Base-by-base conservation (phyloP, 1,139 yeast genomes). In the Nadsonia starkeyi-henricii region DNA sequence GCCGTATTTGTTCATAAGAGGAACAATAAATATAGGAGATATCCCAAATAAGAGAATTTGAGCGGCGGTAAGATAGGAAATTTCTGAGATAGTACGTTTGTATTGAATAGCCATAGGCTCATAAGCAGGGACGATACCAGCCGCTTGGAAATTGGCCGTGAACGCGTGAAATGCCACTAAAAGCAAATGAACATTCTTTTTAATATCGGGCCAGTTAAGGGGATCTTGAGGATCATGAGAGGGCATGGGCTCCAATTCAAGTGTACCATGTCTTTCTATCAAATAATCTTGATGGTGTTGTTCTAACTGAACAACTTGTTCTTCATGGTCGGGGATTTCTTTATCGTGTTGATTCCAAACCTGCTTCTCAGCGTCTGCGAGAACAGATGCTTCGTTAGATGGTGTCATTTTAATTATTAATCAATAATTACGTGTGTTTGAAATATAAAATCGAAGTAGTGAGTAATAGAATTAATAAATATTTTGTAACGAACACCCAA, bases 61-160 rank as follows among this genome's bases (percentile, higher is more conserved):
- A 15, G 48, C 48, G 1, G 56, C 48, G 13, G 55, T 52, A 12
- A 53, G 44, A 47, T 55, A 55, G 12, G 56, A 50, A 37, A 51
- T 49, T 12, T 49, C 41, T 3, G 52, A 48, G 8, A 55, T 44
- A 20, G 55, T 26, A 13, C 41, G 45, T 9, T 50, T 53, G 39
- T 53, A 52, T 21, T 51, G 45, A 37, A 45, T 47, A 3, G 57
- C 54, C 49, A 55, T 49, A n/a, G 36, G 20, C 23, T 45, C 50
- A 39, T 50, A 55, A 3, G 57, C 55, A 8, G 57, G 57, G 20
- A 51, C 51, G 19, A 55, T 43, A 28, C 56, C 54, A 15, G 57
- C 55, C 3, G 57, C 54, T 44, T 45, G 46, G 39, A 54, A 52
- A 2, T 55, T 54, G n/a, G 55, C 51, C 30, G 41, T 42, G 52